Evolutionary conservation across 108 stramenopile species (phyloP).

Genomic region (Cyclotella distinguenda): DNA sequence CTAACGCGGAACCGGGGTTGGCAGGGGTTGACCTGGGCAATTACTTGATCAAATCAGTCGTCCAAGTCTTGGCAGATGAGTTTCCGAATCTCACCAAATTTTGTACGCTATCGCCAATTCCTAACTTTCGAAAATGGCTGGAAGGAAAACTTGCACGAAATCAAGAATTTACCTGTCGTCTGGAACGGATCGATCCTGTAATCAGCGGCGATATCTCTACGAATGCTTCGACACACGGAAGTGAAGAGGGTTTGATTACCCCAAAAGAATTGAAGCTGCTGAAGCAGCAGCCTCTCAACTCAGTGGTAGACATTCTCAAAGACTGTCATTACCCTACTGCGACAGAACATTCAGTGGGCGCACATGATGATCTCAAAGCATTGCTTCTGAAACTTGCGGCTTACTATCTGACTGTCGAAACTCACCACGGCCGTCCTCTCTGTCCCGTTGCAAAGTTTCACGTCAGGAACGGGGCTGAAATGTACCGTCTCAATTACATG

Average conservation of each 20-base stretch:
- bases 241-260: too few relatives aligned
- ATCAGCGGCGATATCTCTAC: slow-evolving; percentile 1
- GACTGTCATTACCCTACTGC: slow-evolving; percentile 6
- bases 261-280: too few relatives aligned
- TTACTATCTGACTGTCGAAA: slow-evolving; percentile 66
- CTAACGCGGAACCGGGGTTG: slow-evolving; percentile 76
- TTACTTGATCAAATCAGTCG: slow-evolving; percentile 83
- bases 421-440: slow-evolving; percentile 68
- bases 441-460: slow-evolving; percentile 88
- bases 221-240: background rate
- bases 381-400: slow-evolving; percentile 69
- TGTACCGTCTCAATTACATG: slow-evolving; percentile 67
- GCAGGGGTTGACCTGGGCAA: slow-evolving; percentile 89
- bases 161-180: slow-evolving; percentile 10
- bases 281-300: slow-evolving; percentile 18
- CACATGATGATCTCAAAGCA: slow-evolving; percentile 47
- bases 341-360: slow-evolving; percentile 3
- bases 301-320: slow-evolving; percentile 20
- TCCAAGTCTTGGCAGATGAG: slow-evolving; percentile 53
- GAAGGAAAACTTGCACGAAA: slow-evolving; percentile 50
- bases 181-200: background rate
- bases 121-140: slow-evolving; percentile 85
- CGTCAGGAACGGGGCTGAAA: slow-evolving; percentile 78
- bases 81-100: slow-evolving; percentile 65
- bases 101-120: slow-evolving; percentile 89